Evolutionary conservation across 2,329 filamentous ascomycete species (phyloP).

Genomic region (Phaeomoniella chlamydospora): DNA sequence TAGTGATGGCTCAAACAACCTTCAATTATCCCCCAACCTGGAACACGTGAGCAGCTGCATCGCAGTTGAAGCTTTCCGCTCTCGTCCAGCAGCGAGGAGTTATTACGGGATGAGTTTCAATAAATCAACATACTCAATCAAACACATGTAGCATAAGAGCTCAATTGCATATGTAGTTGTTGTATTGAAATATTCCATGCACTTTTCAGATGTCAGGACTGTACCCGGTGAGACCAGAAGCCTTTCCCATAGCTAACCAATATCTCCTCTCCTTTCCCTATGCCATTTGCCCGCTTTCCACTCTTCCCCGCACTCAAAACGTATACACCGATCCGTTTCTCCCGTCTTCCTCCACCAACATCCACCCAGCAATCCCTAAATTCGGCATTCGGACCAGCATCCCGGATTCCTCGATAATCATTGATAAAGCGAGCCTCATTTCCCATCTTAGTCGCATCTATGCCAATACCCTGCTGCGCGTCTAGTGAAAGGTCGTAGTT

Average conservation of each 20-base stretch:
- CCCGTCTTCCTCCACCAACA: constrained; percentile 20
- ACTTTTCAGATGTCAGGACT: no score
- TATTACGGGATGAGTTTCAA: no score
- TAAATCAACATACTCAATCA: no score
- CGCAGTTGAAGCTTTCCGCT: no score
- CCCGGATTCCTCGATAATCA: constrained; percentile 34
- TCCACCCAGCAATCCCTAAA: constrained; percentile 26
- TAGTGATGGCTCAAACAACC: no score
- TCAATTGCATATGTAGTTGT: no score
- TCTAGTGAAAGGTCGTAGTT: constrained; percentile 38
- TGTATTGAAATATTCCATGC: no score
- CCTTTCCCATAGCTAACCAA: constrained; percentile 40
- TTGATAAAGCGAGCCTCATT: constrained; percentile 40
- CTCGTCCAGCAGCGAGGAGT: no score
- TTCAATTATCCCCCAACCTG: no score
- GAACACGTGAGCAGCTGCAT: no score
- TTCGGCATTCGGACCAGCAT: constrained; percentile 22
- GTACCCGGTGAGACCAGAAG: constrained; percentile 24
- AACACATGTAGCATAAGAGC: no score
- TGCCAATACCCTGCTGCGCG: constrained; percentile 29
- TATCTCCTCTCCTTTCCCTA: constrained; percentile 34
- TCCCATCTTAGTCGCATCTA: constrained; percentile 32
- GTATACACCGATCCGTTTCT: constrained; percentile 35
- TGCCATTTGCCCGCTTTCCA: constrained; percentile 26
- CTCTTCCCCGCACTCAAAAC: constrained; percentile 33